These are phyloP conservation scores for Trifolium pratense DNA, from an alignment of 306 rosid species.

Conservation along the genomic window DNA sequence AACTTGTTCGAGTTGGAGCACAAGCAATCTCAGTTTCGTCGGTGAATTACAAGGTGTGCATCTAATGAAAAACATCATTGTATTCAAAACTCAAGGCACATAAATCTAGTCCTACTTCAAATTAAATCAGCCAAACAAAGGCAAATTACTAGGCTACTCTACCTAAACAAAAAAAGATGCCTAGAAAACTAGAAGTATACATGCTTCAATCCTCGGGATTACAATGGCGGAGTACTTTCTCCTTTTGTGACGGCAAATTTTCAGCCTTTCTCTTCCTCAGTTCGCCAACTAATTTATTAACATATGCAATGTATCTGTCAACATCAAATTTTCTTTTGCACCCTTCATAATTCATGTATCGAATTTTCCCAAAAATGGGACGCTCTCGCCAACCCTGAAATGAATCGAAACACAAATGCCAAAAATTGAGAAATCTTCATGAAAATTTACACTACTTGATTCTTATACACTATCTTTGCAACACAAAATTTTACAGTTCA, in stretches of 20 bases:
- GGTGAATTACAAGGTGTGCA: not conserved
- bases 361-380: slow-evolving; percentile 84
- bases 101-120: slow-evolving; percentile 2
- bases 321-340: slow-evolving; percentile 96
- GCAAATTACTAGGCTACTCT: slow-evolving; percentile 11
- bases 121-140: slow-evolving; percentile 15
- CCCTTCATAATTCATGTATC: slow-evolving; percentile 90
- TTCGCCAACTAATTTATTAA: slow-evolving; percentile 59
- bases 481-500: slow-evolving; percentile 10
- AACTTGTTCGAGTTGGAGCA: slow-evolving; percentile 19
- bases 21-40: slow-evolving; percentile 15
- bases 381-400: slow-evolving; percentile 93
- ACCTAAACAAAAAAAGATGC: slow-evolving; percentile 31
- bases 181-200: slow-evolving; percentile 8
- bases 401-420: not conserved
- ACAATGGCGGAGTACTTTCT: slow-evolving; percentile 49
- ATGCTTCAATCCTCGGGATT: slow-evolving; percentile 25
- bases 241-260: slow-evolving; percentile 45
- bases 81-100: not conserved
- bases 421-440: not conserved
- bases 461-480: not conserved
- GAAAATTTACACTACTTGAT: slow-evolving; percentile 1
- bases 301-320: slow-evolving; percentile 70
- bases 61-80: not conserved
- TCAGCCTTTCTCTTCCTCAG: slow-evolving; percentile 72